These are phyloP conservation scores for Elongisporangium undulatum DNA, from an alignment of 352 stramenopile genomes.

Conservation along the genomic window DNA sequence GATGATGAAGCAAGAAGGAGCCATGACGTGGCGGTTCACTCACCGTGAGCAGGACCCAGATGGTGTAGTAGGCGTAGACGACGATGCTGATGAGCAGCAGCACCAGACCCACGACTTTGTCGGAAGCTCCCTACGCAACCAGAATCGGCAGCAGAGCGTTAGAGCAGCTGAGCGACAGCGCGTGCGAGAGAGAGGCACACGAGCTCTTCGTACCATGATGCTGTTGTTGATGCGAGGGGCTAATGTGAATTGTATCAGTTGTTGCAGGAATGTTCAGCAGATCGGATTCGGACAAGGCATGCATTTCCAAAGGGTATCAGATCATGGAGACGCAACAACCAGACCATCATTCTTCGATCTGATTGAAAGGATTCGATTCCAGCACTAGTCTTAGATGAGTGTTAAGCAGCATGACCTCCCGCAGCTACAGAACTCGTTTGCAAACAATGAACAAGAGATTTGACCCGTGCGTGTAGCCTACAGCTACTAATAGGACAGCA, in stretches of 20 bases:
- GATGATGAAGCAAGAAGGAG: background rate
- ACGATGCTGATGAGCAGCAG: conserved; percentile 77
- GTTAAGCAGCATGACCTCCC: no score
- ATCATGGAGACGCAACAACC: background rate
- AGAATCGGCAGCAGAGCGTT: background rate
- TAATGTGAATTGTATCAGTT: background rate
- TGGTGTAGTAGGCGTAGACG: conserved; percentile 90
- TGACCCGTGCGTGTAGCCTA: no score
- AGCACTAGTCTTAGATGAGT: no score
- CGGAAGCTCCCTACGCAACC: conserved; percentile 44
- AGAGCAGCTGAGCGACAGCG: background rate
- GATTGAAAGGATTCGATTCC: no score
- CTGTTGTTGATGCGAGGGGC: background rate
- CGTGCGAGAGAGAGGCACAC: background rate
- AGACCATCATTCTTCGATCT: background rate
- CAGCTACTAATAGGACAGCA: no score
- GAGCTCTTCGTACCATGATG: background rate
- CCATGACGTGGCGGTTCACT: background rate
- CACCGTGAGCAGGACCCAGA: conserved; percentile 90
- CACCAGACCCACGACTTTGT: conserved; percentile 74
- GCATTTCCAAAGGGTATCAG: background rate
- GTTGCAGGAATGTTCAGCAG: background rate
- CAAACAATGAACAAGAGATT: no score
- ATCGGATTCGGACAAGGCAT: background rate
- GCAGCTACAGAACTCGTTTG: no score